Evolutionary conservation across 2,329 filamentous ascomycete genomes (phyloP), one percentile per base, ranked within the genome.

Genomic region (Penicillium rolfsii): DNA sequence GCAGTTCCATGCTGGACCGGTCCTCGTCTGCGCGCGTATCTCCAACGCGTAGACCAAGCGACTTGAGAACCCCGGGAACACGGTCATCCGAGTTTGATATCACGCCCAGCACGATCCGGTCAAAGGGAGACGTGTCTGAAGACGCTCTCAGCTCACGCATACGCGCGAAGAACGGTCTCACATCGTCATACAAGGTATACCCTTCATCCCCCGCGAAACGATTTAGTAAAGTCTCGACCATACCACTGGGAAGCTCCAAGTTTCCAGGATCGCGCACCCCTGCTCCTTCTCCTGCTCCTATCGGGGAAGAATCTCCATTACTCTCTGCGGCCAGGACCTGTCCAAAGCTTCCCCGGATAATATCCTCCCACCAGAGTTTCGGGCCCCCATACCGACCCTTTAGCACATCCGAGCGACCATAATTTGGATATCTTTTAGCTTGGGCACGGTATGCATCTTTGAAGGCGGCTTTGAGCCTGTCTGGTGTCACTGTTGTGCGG

Each of bases 51-150:
- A 81, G 46, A 0, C 77, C 78, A 55, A 82, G 58, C 1, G 75
- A 74, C 55, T 71, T 73, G 36, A 82, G 61, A 7, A 81, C 75
- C 11, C 63, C 68, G 3, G 74, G 70, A 22, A 81, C 73, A 2
- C 80, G 73, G 58, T 81, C 79, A 66, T 82, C 80, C 11, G 80
- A 80, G 60, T 82, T 82, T 4, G 80, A 81, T 45, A 82, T 61
- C 5, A 81, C 73, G 0, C 80, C 80, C 0, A 80, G 65, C 24
- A 79, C 36, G 2, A 81, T 62, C 6, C 71, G 67, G n/a, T 77
- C 71, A 56, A 77, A 77, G 6, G 63, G 56, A 36, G 24, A 38
- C 50, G 30, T 58, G 52, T 22, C 28, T 11, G 28, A 52, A 1
- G 50, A 53, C 35, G 30, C 36, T 45, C 63, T 62, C 1, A 68